Evolutionary conservation across 78 protist species (phyloP), one percentile per base, ranked within the genome.

Genomic region (Dictyostelium discoideum): DNA sequence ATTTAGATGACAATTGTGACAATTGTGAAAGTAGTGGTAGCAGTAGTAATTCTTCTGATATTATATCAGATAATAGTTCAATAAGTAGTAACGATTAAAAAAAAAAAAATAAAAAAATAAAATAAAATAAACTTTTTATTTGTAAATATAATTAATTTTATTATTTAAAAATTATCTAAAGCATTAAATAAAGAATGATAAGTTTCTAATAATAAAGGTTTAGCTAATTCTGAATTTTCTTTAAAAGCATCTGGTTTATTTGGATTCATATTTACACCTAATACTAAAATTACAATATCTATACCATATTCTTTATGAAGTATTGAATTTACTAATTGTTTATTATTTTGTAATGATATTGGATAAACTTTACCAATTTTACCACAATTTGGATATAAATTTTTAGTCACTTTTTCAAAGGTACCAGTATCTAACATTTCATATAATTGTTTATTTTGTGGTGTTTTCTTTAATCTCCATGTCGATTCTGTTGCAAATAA

Each of bases 391-490:
- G 95, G 88, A 73, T 44, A 82, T 83, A 80, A 16, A 13, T 26
- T n/a, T 26, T 90, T 90, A 2, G 81, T 73, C 11, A 83, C 88
- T 2, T 80, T 40, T 39, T 90, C 88, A 42, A 90, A 90, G 8
- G 3, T 16, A 77, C 11, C 20, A 2, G 84, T 26, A 13, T 44
- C 24, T 5, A 82, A 44, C 18, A 82, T 44, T 5, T 90, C 95
- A 39, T 90, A 90, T 3, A 90, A 40, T 39, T 37, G 3, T 54
- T 90, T 90, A 10, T 90, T 90, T 48, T 80, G 88, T 50, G 95
- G 89, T 50, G 88, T 90, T 39, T 20, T 80, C 29, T 90, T 90
- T 69, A 90, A 29, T 82, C 95, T 80, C 95, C 95, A 90, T 24
- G 65, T 90, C 22, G 95, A 72, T 44, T 90, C 95, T 6, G 73